Conservation (phyloP, 1,139 yeast species). For the Blastobotrys indianensis region DNA sequence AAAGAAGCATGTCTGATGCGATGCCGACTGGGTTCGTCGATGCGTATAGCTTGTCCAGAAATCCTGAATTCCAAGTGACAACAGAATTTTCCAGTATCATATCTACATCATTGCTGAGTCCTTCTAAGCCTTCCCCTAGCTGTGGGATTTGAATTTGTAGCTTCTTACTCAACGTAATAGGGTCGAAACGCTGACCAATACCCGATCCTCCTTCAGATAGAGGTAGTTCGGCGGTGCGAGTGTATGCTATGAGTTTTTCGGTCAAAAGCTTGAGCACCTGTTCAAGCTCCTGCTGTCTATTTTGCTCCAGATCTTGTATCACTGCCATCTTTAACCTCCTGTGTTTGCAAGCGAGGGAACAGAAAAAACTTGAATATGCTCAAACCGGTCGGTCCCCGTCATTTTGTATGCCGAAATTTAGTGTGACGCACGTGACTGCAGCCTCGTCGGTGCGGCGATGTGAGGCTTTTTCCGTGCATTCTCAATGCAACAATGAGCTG, state of each 20-base stretch:
- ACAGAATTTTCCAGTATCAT: slow-evolving; percentile 61
- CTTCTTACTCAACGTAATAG: slow-evolving; percentile 32
- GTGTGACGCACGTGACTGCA: background rate
- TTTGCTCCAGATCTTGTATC: slow-evolving; percentile 28
- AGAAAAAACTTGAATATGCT: background rate
- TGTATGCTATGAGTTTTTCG: slow-evolving; percentile 37
- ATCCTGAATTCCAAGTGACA: slow-evolving; percentile 84
- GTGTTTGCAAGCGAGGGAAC: background rate
- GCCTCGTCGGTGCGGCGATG: background rate
- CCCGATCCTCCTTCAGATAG: slow-evolving; percentile 21
- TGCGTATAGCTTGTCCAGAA: slow-evolving; percentile 78
- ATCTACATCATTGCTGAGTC: slow-evolving; percentile 49
- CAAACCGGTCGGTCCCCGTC: background rate
- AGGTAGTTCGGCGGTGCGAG: slow-evolving; percentile 36
- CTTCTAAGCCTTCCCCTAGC: slow-evolving; percentile 36
- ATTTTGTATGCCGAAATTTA: background rate
- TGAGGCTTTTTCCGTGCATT: too few relatives aligned
- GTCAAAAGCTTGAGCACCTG: slow-evolving; percentile 38
- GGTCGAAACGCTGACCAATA: slow-evolving; percentile 37
- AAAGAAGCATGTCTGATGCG: slow-evolving; percentile 62
- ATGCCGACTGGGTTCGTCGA: slow-evolving; percentile 82
- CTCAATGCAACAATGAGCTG: background rate
- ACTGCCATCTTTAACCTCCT: background rate
- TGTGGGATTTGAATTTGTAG: slow-evolving; percentile 31
- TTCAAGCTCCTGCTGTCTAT: slow-evolving; percentile 43